Percentiles rank a stretch among this genome's conserved stretches.
Conservation (phyloP, 2,329 filamentous ascomycete genomes). For the Fusarium sp. region DNA sequence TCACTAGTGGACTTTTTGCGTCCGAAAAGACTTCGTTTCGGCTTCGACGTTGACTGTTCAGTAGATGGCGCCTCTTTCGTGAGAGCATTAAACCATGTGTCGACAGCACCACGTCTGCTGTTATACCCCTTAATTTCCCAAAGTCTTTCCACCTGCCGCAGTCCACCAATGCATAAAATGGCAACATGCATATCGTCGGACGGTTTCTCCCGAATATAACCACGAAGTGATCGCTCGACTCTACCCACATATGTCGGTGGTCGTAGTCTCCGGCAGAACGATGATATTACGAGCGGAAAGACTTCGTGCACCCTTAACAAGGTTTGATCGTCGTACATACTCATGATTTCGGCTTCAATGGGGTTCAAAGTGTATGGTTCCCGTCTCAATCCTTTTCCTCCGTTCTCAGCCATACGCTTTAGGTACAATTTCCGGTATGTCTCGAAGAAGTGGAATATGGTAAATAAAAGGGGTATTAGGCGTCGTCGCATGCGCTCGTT, state of each 20-base stretch:
- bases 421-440: conserved; percentile 70
- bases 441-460: conserved; percentile 76
- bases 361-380: conserved; percentile 71
- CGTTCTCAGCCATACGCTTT: conserved; percentile 64
- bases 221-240: conserved; percentile 71
- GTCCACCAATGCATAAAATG: conserved; percentile 69
- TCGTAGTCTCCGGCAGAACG: conserved; percentile 70
- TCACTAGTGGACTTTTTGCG: conserved; percentile 67
- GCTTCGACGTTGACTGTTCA: conserved; percentile 58
- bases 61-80: conserved; percentile 54
- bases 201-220: conserved; percentile 72
- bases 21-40: conserved; percentile 65
- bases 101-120: conserved; percentile 67
- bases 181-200: conserved; percentile 72
- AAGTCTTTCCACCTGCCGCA: conserved; percentile 71
- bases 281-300: conserved; percentile 73
- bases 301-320: conserved; percentile 72
- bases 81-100: conserved; percentile 68
- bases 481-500: conserved; percentile 73
- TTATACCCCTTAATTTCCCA: conserved; percentile 78
- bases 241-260: conserved; percentile 74
- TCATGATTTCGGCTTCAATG: conserved; percentile 71
- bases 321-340: conserved; percentile 73
- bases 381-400: conserved; percentile 61
- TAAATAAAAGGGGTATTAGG: conserved; percentile 72